Evolutionary conservation across 2,329 filamentous ascomycete genomes (phyloP).

Genomic region (Aspergillus piperis): DNA sequence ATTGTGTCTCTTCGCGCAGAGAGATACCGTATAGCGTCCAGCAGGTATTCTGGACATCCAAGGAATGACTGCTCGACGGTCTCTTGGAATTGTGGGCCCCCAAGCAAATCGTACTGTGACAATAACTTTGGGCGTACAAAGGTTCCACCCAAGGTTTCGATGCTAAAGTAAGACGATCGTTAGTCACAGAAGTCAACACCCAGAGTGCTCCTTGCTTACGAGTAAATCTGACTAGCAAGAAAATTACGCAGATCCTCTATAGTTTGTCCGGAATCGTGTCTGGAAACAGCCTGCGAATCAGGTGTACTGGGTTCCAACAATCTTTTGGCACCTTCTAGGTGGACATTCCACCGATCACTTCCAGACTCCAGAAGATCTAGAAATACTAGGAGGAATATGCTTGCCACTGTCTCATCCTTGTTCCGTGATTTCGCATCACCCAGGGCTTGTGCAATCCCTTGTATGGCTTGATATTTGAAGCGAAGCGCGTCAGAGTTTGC

Average conservation of each 20-base stretch:
- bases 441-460: conserved; percentile 29
- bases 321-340: conserved; percentile 35
- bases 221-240: conserved; percentile 33
- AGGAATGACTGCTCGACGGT: conserved; percentile 38
- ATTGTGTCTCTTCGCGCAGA: conserved; percentile 31
- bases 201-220: conserved; percentile 22
- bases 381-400: conserved; percentile 37
- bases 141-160: conserved; percentile 36
- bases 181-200: neutral
- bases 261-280: conserved; percentile 28
- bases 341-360: conserved; percentile 37
- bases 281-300: conserved; percentile 9
- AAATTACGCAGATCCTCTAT: conserved; percentile 31
- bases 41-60: conserved; percentile 37
- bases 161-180: conserved; percentile 20
- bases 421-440: conserved; percentile 12
- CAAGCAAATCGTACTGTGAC: conserved; percentile 23
- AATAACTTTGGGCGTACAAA: conserved; percentile 36
- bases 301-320: conserved; percentile 25
- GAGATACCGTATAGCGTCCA: conserved; percentile 31
- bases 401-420: conserved; percentile 36
- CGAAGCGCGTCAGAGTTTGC: conserved; percentile 33
- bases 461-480: conserved; percentile 39
- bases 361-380: conserved; percentile 37
- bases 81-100: conserved; percentile 25